Conservation (phyloP, 208 protist genomes). For the Trypanosoma melophagium region DNA sequence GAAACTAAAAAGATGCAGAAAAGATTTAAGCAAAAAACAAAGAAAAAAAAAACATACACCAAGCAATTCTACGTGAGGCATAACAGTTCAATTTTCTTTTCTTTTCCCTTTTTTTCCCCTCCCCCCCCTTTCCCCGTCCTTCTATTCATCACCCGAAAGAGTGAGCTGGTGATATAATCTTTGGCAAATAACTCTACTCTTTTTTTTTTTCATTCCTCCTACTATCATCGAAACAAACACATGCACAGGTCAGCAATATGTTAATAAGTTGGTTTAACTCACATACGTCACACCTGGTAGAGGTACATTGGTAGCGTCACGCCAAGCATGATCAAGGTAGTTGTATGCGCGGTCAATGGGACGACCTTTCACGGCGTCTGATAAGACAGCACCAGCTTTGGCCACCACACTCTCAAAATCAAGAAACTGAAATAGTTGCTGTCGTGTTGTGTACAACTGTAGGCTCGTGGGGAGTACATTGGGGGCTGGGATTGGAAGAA, state of each 20-base stretch:
- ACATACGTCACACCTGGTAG: slow-evolving; percentile 64
- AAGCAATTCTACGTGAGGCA: background rate
- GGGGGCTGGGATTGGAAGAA: slow-evolving; percentile 56
- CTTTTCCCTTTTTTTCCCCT: slow-evolving; percentile 13
- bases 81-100: slow-evolving; percentile 8
- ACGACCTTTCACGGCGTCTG: slow-evolving; percentile 45
- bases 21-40: background rate
- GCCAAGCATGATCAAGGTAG: slow-evolving; percentile 86
- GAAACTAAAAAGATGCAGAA: background rate
- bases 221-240: too few relatives aligned
- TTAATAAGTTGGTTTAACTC: slow-evolving; percentile 4
- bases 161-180: too few relatives aligned
- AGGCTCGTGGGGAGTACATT: slow-evolving; percentile 66
- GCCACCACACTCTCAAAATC: slow-evolving; percentile 57
- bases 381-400: slow-evolving; percentile 42
- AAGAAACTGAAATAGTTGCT: slow-evolving; percentile 76
- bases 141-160: too few relatives aligned
- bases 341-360: slow-evolving; percentile 76
- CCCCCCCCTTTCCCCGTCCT: background rate
- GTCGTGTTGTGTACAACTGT: slow-evolving; percentile 63
- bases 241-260: background rate
- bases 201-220: background rate
- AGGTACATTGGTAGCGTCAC: slow-evolving; percentile 55
- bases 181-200: too few relatives aligned
- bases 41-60: background rate